A percentile compares a stretch with the other conserved stretches of the same genome.
Evolutionary conservation across 108 stramenopile species (phyloP).

Genomic region (Pseudonitzschia delicatissima): DNA sequence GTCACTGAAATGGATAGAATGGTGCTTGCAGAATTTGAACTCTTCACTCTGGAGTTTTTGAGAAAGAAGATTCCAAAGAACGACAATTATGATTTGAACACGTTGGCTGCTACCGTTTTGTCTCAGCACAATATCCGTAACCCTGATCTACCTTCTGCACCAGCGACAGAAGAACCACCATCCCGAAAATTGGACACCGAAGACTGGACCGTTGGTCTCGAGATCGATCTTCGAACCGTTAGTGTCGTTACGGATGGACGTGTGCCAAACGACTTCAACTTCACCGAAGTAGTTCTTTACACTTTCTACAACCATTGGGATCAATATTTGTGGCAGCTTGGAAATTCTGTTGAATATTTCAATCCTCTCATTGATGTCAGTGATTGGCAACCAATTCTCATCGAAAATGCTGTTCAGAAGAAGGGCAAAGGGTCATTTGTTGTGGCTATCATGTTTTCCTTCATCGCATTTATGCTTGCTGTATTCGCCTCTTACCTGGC

Average conservation of each 20-base stretch:
- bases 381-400: slow-evolving; percentile 1
- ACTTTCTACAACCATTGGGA: slow-evolving; percentile 27
- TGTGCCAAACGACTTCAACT: slow-evolving; percentile 23
- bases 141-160: neutral
- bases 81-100: slow-evolving; percentile 8
- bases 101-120: slow-evolving; percentile 28
- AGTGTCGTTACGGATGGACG: slow-evolving; percentile 25
- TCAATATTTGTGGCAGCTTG: slow-evolving; percentile 22
- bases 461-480: slow-evolving; percentile 22
- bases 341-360: slow-evolving; percentile 11
- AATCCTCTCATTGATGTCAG: slow-evolving; percentile 14
- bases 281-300: slow-evolving; percentile 2
- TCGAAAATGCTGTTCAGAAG: neutral
- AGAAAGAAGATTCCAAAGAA: neutral
- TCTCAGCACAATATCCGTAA: slow-evolving; percentile 18
- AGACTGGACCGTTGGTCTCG: slow-evolving; percentile 8
- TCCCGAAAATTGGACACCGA: slow-evolving; percentile 6
- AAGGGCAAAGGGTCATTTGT: slow-evolving; percentile 19
- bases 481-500: slow-evolving; percentile 20
- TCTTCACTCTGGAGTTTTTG: slow-evolving; percentile 29
- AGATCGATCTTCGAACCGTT: slow-evolving; percentile 16
- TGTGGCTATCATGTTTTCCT: slow-evolving; percentile 23
- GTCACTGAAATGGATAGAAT: slow-evolving; percentile 20
- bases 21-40: slow-evolving; percentile 21
- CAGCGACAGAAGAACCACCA: neutral